Base-by-base conservation (phyloP, 1,139 yeast species). In the Hemisphaericaspora xylofermentans region DNA sequence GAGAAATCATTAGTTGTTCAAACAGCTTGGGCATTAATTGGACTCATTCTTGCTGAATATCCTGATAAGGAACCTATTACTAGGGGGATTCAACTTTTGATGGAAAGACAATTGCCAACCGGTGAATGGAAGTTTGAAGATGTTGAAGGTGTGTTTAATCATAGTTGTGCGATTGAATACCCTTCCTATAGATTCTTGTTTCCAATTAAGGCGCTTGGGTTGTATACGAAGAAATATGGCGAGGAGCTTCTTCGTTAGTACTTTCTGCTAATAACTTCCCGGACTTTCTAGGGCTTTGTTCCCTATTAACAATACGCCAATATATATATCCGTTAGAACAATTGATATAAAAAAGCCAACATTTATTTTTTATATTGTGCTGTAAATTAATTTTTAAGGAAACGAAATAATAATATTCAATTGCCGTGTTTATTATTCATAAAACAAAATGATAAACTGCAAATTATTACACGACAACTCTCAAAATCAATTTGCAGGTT, bases 131-230 rank as follows among this genome's bases (percentile, higher is more conserved):
- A 74, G 43, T 84, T 78, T 57, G 96, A 93, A 57, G 86, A 80
- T 39, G 81, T 87, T 18, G 98, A 93, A 63, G 99, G 99, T 38
- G 98, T 93, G 0, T 94, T 94, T 71, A 94, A 94, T 61, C 97
- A 93, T 57, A 68, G 74, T 32, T 81, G 88, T 71, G 97, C 95
- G 2, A 94, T 94, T 56, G 98, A 93, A 60, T 94, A 94, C 59
- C 98, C 98, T 34, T 86, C 88, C 49, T 94, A 94, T 66, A 81
- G 86, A 64, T 93, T 85, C 56, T 70, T 89, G 48, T 94, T 94
- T 63, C 84, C 97, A 2, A 86, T 93, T 56, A 93, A 93, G 61
- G 98, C 98, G 0, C 68, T 93, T 38, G 98, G 98, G 0, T 71
- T 93, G 54, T 91, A 84, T 52, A 60, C 60, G 14, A 65, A 68